A percentile compares a stretch with the other conserved stretches of the same genome.
Conservation (phyloP, 495 filamentous ascomycete genomes). For the Amniculicola lignicola region DNA sequence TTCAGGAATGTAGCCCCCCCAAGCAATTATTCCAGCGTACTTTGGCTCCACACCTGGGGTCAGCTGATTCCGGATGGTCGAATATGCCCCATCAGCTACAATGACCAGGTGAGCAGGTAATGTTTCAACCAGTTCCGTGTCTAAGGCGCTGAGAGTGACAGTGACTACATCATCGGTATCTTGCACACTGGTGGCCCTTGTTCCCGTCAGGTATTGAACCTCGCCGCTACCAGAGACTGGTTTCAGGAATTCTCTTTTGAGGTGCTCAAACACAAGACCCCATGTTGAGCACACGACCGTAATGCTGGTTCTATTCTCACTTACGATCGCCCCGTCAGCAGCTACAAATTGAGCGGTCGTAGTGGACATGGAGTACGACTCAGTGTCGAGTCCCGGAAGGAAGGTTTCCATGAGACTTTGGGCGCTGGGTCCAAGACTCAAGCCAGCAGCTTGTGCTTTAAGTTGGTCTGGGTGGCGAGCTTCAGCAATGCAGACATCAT, state of each 20-base stretch:
- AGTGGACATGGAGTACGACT: neutral
- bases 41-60: constrained; percentile 45
- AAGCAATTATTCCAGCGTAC: constrained; percentile 56
- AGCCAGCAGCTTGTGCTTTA: constrained; percentile 5
- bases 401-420: neutral
- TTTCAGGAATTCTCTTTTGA: neutral
- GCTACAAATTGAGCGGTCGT: neutral
- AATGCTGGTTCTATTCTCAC: neutral
- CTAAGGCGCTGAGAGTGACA: neutral
- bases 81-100: constrained; percentile 55
- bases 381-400: neutral
- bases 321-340: neutral
- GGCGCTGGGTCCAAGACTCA: constrained; percentile 1
- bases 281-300: neutral
- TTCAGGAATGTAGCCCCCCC: constrained; percentile 49
- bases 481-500: constrained; percentile 39
- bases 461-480: neutral
- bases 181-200: neutral
- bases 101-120: constrained; percentile 49
- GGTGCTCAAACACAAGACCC: constrained; percentile 2
- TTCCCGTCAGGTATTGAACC: neutral
- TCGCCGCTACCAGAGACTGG: neutral
- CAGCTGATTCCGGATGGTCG: constrained; percentile 49
- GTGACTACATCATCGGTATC: neutral
- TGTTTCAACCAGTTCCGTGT: neutral